Conservation (phyloP, 306 rosid genomes). For the Begonia fuchsioides region DNA sequence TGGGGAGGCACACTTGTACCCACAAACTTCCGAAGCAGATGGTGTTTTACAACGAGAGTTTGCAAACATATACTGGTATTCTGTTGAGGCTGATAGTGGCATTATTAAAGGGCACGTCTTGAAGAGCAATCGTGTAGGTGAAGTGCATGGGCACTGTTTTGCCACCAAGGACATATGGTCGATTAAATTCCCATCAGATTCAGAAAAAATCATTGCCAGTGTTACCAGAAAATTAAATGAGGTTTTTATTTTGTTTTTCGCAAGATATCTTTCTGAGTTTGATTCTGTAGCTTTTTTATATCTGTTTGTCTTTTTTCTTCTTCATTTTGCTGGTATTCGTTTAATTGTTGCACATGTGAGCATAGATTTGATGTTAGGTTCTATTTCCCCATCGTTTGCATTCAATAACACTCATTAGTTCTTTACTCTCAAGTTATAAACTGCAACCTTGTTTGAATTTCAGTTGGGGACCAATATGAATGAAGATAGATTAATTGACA, state of each 20-base stretch:
- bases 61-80: constrained; percentile 87
- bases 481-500: no score
- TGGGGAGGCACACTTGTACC: constrained; percentile 59
- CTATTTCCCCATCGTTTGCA: no score
- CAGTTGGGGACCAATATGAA: no score
- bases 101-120: constrained; percentile 74
- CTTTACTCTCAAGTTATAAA: no score
- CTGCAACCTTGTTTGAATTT: no score
- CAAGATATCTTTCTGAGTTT: no score
- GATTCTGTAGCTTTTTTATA: no score
- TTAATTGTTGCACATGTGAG: no score
- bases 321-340: no score
- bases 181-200: constrained; percentile 71
- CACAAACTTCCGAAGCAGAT: constrained; percentile 72
- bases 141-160: constrained; percentile 61
- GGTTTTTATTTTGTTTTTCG: constrained; percentile 18
- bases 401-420: no score
- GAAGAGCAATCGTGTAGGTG: constrained; percentile 47
- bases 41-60: constrained; percentile 49
- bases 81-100: constrained; percentile 66
- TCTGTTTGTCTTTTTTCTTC: no score
- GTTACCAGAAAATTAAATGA: constrained; percentile 62
- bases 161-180: constrained; percentile 75
- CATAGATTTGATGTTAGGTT: no score
- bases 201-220: constrained; percentile 79